A percentile compares a stretch with the other conserved stretches of the same genome.
Conservation (phyloP, 2,329 filamentous ascomycete species). For the Nectriaceae sp. region DNA sequence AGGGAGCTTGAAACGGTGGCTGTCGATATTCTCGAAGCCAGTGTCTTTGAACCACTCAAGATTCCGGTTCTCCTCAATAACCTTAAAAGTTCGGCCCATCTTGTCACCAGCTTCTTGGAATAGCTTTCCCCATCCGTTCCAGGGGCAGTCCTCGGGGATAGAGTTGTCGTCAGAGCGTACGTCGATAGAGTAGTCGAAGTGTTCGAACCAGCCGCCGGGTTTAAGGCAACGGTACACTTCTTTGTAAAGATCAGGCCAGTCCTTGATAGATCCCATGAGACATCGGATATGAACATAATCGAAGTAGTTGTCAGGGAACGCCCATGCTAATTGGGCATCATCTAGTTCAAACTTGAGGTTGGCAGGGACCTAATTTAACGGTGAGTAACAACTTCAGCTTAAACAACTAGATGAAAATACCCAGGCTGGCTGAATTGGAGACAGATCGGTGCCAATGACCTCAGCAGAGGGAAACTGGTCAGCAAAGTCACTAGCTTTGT, state of each 20-base stretch:
- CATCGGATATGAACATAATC: constrained; percentile 62
- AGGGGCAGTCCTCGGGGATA: constrained; percentile 23
- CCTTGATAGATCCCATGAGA: constrained; percentile 55
- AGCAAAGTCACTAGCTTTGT: constrained; percentile 47
- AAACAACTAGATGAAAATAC: constrained; percentile 39
- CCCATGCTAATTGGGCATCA: constrained; percentile 32
- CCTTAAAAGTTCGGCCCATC: constrained; percentile 28
- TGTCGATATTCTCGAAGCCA: constrained; percentile 28
- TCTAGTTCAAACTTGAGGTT: constrained; percentile 46
- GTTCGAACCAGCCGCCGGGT: constrained; percentile 51
- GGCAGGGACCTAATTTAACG: constrained; percentile 41
- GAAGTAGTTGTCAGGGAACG: constrained; percentile 38
- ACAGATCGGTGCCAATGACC: too few species aligned
- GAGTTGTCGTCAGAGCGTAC: constrained; percentile 30
- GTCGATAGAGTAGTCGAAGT: constrained; percentile 27
- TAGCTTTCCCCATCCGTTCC: constrained; percentile 24
- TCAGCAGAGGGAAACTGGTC: constrained; percentile 44
- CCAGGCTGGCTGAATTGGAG: constrained; percentile 56
- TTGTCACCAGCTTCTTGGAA: constrained; percentile 27
- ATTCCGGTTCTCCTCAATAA: constrained; percentile 24
- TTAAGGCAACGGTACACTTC: constrained; percentile 53
- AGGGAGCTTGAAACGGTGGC: constrained; percentile 27
- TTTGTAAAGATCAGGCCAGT: constrained; percentile 56
- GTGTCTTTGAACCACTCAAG: constrained; percentile 21
- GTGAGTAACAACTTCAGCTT: constrained; percentile 37